A percentile compares a stretch with the other conserved stretches of the same genome.
phyloP scores from a whole-genome alignment of 1,139 yeast species.

The Candida tetrigidarum region DNA sequence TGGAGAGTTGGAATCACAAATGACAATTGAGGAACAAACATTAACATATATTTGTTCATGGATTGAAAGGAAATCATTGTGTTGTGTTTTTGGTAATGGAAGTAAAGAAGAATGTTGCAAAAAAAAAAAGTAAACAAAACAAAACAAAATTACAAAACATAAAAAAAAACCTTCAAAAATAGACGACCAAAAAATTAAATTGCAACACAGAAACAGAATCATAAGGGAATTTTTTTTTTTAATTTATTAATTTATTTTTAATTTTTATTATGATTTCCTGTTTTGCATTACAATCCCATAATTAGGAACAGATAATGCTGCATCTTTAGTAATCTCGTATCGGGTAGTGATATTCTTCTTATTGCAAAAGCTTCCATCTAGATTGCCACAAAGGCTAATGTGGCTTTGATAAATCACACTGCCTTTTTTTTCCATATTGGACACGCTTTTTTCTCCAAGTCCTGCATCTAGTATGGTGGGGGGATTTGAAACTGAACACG shows the following conservation, averaged over 20 bases:
- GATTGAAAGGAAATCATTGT: slow-evolving; percentile 10
- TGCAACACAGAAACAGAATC: not conserved
- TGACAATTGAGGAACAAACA: slow-evolving; percentile 10
- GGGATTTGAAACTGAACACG: slow-evolving; percentile 2
- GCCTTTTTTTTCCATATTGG: not conserved
- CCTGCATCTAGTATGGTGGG: not conserved
- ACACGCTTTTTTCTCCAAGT: not conserved
- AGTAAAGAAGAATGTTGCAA: slow-evolving; percentile 5
- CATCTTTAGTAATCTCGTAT: too few relatives aligned
- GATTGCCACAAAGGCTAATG: too few relatives aligned
- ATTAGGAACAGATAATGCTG: not conserved
- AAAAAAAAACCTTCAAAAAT: not conserved
- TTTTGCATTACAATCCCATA: not conserved
- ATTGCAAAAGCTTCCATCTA: too few relatives aligned
- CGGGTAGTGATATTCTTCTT: too few relatives aligned
- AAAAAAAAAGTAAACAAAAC: not conserved
- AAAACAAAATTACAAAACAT: too few relatives aligned
- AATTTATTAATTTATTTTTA: not conserved
- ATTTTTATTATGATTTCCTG: not conserved
- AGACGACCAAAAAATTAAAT: not conserved
- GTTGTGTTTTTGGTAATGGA: not conserved
- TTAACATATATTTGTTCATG: not conserved
- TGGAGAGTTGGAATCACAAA: slow-evolving; percentile 3
- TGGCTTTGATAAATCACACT: too few relatives aligned
- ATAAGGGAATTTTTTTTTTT: not conserved